A percentile compares a stretch with the other conserved stretches of the same genome.
Evolutionary conservation across 441 rosid species (phyloP).

Genomic region (Hura crepitans): DNA sequence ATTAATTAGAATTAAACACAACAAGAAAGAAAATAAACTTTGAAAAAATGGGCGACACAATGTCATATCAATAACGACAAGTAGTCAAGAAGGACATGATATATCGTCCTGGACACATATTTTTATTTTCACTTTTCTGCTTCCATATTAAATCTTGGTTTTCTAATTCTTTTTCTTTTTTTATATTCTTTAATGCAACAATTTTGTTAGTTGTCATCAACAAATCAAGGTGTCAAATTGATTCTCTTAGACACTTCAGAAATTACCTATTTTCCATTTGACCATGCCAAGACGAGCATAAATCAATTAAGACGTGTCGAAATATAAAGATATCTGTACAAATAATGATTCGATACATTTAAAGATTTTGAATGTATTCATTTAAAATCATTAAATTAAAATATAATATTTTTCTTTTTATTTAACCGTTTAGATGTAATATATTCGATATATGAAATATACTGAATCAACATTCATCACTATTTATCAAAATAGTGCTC

Average conservation of each 20-base stretch:
- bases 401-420: too few relatives aligned
- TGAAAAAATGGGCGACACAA: constrained; percentile 18
- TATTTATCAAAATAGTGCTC: too few relatives aligned
- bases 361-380: too few relatives aligned
- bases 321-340: too few relatives aligned
- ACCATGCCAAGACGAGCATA: not conserved
- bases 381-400: too few relatives aligned
- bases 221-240: not conserved
- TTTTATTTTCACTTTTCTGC: constrained; percentile 22
- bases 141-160: not conserved
- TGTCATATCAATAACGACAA: constrained; percentile 24
- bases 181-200: not conserved
- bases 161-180: not conserved
- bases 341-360: too few relatives aligned
- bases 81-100: constrained; percentile 15
- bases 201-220: not conserved
- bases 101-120: not conserved
- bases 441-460: too few relatives aligned
- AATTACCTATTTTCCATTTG: not conserved
- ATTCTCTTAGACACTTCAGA: not conserved
- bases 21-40: constrained; percentile 16
- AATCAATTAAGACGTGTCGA: not conserved
- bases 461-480: too few relatives aligned
- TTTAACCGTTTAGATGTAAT: too few relatives aligned
- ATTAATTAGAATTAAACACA: too few relatives aligned